Conservation (phyloP, 768 basidiomycete genomes). For the Amanita thiersii region DNA sequence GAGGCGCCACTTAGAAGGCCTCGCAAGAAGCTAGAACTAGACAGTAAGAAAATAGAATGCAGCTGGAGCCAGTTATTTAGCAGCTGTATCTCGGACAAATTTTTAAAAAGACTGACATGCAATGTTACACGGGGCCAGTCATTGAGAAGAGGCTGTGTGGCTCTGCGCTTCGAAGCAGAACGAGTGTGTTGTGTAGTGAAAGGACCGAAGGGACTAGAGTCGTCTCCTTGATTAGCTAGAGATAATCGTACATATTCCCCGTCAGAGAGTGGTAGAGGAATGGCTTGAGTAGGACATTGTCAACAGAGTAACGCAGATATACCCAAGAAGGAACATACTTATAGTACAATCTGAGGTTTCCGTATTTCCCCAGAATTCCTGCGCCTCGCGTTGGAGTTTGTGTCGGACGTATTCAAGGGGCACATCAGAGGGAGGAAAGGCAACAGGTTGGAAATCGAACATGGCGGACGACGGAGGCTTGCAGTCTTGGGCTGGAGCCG, state of each 20-base stretch:
- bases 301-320: background rate
- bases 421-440: conserved; percentile 53
- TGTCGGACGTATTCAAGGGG: conserved; percentile 68
- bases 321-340: conserved; percentile 30
- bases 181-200: conserved; percentile 21
- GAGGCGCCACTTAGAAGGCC: conserved; percentile 64
- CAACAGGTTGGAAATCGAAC: conserved; percentile 36
- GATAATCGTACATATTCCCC: conserved; percentile 38
- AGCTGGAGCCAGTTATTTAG: no score
- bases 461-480: conserved; percentile 14
- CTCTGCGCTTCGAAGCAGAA: conserved; percentile 37
- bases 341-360: conserved; percentile 77
- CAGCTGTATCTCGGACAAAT: background rate
- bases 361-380: conserved; percentile 65
- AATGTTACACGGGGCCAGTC: conserved; percentile 51
- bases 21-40: conserved; percentile 69
- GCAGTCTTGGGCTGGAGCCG: conserved; percentile 21
- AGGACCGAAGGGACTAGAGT: conserved; percentile 20
- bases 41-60: conserved; percentile 76
- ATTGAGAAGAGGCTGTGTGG: conserved; percentile 43
- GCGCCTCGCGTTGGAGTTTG: conserved; percentile 59
- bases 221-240: conserved; percentile 26
- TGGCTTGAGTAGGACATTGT: background rate
- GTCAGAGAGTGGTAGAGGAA: conserved; percentile 3
- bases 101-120: conserved; percentile 37